Conservation (phyloP, 176 grass and related monocot genomes). For the Triticum monococcum region DNA sequence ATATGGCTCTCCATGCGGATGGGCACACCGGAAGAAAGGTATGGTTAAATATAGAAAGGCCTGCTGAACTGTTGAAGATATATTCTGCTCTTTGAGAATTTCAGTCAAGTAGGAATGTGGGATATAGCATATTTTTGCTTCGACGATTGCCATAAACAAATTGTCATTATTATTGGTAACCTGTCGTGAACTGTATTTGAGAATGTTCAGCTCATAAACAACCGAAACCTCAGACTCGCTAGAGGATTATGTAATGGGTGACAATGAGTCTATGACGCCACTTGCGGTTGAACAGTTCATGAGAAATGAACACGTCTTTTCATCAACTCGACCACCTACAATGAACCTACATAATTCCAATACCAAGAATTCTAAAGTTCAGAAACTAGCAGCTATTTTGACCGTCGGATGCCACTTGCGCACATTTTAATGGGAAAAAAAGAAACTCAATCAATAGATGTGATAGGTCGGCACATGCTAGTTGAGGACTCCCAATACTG, state of each 20-base stretch:
- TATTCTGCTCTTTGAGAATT: background rate
- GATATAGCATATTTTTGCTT: no score
- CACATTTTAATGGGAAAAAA: slow-evolving; percentile 9
- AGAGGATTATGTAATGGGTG: background rate
- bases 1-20: background rate
- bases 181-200: background rate
- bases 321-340: background rate
- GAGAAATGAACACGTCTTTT: background rate
- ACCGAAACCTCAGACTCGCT: background rate
- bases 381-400: background rate
- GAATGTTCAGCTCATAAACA: background rate
- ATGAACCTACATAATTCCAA: slow-evolving; percentile 1
- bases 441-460: background rate
- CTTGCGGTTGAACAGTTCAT: background rate
- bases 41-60: background rate
- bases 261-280: background rate
- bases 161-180: background rate
- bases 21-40: background rate
- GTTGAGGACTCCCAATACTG: no score
- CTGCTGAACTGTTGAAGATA: background rate
- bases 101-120: no score
- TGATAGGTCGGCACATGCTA: slow-evolving; percentile 13
- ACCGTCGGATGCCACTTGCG: slow-evolving; percentile 23
- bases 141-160: background rate
- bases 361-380: background rate